Evolutionary conservation across 805 yeast species (phyloP).

Genomic region (Torulaspora indica): DNA sequence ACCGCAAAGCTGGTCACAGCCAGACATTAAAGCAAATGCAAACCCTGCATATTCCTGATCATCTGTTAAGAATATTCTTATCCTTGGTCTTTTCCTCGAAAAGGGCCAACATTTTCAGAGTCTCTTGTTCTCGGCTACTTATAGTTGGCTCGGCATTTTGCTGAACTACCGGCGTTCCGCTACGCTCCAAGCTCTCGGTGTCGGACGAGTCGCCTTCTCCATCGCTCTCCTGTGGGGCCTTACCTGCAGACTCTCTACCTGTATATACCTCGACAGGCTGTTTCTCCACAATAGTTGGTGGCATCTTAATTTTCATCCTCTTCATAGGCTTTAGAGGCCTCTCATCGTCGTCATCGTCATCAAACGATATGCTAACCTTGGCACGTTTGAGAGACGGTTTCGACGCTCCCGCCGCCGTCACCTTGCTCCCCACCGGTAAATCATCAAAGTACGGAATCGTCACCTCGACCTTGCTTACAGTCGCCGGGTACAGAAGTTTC

Average conservation of each 20-base stretch:
- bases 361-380: slow-evolving; percentile 37
- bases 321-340: slow-evolving; percentile 19
- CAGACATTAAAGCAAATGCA: too few species aligned
- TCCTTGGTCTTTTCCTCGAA: slow-evolving; percentile 18
- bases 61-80: slow-evolving; percentile 9
- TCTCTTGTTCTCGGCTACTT: slow-evolving; percentile 19
- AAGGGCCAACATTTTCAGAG: slow-evolving; percentile 19
- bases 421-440: slow-evolving; percentile 17
- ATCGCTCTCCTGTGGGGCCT: background rate
- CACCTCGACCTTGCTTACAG: slow-evolving; percentile 40
- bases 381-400: too few species aligned
- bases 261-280: background rate
- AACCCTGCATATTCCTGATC: background rate
- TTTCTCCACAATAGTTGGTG: slow-evolving; percentile 6
- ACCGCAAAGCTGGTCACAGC: too few species aligned
- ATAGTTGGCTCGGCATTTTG: background rate
- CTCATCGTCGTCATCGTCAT: slow-evolving; percentile 39
- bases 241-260: background rate
- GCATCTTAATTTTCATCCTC: slow-evolving; percentile 16
- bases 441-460: slow-evolving; percentile 48
- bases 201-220: too few species aligned
- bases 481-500: slow-evolving; percentile 50
- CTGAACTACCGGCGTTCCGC: background rate
- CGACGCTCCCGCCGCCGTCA: slow-evolving; percentile 8
- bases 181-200: background rate